Conservation (phyloP, 148 eudicot species). For the Chenopodium suecicum region DNA sequence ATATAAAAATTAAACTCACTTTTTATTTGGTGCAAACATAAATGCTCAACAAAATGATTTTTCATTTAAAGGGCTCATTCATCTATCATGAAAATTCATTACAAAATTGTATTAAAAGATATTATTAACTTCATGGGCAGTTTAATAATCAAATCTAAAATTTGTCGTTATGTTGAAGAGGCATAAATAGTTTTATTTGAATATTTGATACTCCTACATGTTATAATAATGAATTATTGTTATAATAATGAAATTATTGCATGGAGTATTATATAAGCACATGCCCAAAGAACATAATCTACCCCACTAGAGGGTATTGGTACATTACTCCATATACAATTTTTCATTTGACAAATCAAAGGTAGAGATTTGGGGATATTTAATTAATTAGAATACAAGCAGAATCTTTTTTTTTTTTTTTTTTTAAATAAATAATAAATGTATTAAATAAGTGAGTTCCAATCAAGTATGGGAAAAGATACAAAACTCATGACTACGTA, state of each 20-base stretch:
- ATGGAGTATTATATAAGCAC: conserved; percentile 6
- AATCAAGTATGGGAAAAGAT: not conserved
- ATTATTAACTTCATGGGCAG: not conserved
- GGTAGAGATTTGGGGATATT: not conserved
- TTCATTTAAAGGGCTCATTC: too few relatives aligned
- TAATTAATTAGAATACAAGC: too few relatives aligned
- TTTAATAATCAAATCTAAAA: not conserved
- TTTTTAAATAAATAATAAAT: too few relatives aligned
- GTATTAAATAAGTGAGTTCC: not conserved
- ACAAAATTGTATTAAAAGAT: not conserved
- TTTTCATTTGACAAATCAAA: not conserved
- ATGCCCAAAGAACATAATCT: conserved; percentile 11
- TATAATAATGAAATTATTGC: not conserved
- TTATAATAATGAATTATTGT: too few relatives aligned
- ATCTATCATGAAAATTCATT: too few relatives aligned
- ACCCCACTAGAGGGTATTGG: not conserved
- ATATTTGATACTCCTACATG: too few relatives aligned
- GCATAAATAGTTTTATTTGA: not conserved
- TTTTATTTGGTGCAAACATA: too few relatives aligned
- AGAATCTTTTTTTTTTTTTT: too few relatives aligned
- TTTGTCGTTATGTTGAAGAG: not conserved
- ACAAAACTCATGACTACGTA: not conserved
- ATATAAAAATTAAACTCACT: too few relatives aligned
- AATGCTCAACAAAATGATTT: too few relatives aligned
- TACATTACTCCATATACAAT: not conserved